phyloP scores from a whole-genome alignment of 345 rosid species.

The Angophora floribunda region DNA sequence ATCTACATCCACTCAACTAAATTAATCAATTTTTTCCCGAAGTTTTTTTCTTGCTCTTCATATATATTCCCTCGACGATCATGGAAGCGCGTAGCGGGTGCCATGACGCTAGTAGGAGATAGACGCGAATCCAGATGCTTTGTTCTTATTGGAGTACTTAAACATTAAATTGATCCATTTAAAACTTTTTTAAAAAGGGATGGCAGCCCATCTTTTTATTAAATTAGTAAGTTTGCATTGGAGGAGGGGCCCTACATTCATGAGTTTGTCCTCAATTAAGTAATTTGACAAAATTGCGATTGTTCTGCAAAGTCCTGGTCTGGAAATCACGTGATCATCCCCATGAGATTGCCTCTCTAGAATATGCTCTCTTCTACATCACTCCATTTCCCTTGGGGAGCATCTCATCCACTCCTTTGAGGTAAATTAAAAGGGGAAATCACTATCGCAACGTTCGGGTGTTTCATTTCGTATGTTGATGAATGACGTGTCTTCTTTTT shows the following conservation, averaged over 20 bases:
- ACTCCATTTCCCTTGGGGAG: neutral
- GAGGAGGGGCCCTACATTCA: neutral
- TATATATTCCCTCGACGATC: neutral
- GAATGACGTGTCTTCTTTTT: neutral
- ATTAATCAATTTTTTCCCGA: neutral
- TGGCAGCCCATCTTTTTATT: neutral
- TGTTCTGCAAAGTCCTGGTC: neutral
- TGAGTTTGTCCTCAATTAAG: neutral
- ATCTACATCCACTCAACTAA: neutral
- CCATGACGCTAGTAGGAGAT: neutral
- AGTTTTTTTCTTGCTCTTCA: neutral
- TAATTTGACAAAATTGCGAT: neutral
- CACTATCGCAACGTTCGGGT: neutral
- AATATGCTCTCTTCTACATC: neutral
- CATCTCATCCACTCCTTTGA: neutral
- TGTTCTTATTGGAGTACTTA: neutral
- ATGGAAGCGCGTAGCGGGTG: neutral
- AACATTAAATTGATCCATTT: neutral
- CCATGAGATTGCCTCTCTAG: neutral
- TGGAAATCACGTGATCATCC: neutral
- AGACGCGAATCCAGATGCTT: neutral
- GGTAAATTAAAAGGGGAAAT: neutral
- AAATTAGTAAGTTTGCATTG: neutral
- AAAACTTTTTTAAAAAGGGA: neutral
- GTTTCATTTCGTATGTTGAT: neutral